These are phyloP conservation scores for Sicyos baderoa DNA, from an alignment of 306 rosid species.

Conservation along the genomic window DNA sequence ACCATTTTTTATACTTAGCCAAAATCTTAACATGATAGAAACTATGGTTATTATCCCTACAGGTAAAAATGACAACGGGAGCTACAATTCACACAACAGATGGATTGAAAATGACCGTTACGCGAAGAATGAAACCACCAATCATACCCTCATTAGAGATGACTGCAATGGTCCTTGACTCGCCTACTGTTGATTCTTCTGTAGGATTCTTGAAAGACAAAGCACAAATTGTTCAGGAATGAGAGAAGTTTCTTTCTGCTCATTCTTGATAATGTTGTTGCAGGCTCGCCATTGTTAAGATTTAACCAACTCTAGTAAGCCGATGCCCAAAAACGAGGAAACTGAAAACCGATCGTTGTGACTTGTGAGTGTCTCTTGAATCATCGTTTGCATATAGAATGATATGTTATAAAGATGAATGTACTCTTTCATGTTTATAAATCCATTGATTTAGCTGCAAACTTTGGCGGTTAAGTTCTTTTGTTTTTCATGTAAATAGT, in stretches of 20 bases:
- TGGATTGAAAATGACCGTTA: conserved; percentile 82
- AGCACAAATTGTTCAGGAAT: conserved; percentile 31
- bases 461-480: too few species aligned
- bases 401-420: not conserved
- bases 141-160: conserved; percentile 57
- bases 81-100: conserved; percentile 93
- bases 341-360: not conserved
- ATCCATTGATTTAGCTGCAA: too few species aligned
- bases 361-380: not conserved
- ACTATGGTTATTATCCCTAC: conserved; percentile 15
- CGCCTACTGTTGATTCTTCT: conserved; percentile 41
- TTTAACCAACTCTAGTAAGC: not conserved
- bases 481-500: too few species aligned
- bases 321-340: not conserved
- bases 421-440: too few species aligned
- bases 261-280: conserved; percentile 28
- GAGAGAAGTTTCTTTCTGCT: conserved; percentile 38
- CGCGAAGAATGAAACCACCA: conserved; percentile 70
- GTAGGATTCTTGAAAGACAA: conserved; percentile 31
- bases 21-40: not conserved
- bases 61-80: conserved; percentile 96
- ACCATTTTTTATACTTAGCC: too few species aligned
- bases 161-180: conserved; percentile 38
- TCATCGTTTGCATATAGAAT: not conserved
- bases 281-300: not conserved